Conservation (phyloP, 2,329 filamentous ascomycete species). For the Ascochyta lentis region DNA sequence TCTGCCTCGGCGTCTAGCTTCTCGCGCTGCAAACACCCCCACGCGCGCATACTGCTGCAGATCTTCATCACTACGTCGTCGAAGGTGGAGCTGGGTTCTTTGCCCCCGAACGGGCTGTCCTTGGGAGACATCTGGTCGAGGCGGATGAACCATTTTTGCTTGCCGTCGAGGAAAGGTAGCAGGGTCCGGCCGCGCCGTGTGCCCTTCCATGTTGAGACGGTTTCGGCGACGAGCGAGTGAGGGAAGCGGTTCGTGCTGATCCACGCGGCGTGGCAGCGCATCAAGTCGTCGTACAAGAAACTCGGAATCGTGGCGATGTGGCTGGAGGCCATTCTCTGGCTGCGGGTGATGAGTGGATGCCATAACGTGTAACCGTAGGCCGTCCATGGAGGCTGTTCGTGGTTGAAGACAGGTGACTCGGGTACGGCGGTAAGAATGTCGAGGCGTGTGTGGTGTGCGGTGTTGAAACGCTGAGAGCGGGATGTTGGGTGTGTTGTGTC, state of each 20-base stretch:
- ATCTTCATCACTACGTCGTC: neutral
- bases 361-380: slow-evolving; percentile 54
- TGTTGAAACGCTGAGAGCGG: slow-evolving; percentile 17
- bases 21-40: neutral
- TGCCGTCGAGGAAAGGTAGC: neutral
- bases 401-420: slow-evolving; percentile 14
- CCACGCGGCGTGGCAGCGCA: slow-evolving; percentile 1
- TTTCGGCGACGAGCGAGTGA: slow-evolving; percentile 9
- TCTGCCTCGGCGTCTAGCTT: neutral
- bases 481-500: slow-evolving; percentile 16
- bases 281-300: neutral
- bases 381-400: slow-evolving; percentile 22
- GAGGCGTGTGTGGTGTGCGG: slow-evolving; percentile 10
- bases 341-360: slow-evolving; percentile 50
- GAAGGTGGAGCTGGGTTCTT: neutral
- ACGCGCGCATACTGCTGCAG: neutral
- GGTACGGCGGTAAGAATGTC: slow-evolving; percentile 17
- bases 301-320: neutral
- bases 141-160: neutral
- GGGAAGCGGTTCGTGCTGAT: slow-evolving; percentile 20
- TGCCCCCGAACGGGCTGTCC: neutral
- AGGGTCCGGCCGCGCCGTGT: neutral
- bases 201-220: slow-evolving; percentile 27
- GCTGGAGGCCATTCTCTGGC: slow-evolving; percentile 36
- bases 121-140: neutral